Conservation (phyloP, 2,329 filamentous ascomycete species). For the Epichloe hybrida region DNA sequence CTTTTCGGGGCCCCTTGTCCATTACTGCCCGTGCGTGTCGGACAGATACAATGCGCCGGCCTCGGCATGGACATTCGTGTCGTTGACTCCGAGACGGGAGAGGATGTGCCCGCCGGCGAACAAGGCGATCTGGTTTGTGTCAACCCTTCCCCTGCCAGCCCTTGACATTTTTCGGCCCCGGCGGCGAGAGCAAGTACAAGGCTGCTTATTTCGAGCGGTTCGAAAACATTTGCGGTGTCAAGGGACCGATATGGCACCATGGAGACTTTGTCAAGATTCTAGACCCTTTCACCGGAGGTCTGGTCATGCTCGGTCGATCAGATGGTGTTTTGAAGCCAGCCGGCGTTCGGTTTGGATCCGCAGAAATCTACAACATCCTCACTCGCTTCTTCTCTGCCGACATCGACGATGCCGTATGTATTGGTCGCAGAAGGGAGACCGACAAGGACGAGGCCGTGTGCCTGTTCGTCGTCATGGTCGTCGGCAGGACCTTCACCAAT, state of each 20-base stretch:
- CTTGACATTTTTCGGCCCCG: slow-evolving; percentile 68
- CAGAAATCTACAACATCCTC: slow-evolving; percentile 94
- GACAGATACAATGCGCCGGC: slow-evolving; percentile 65
- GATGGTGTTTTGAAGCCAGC: slow-evolving; percentile 89
- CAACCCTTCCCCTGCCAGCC: slow-evolving; percentile 84
- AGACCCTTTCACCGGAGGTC: slow-evolving; percentile 57
- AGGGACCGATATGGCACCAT: slow-evolving; percentile 66
- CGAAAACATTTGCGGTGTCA: slow-evolving; percentile 25
- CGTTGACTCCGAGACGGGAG: slow-evolving; percentile 43
- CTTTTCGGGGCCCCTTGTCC: slow-evolving; percentile 81
- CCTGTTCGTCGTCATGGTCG: slow-evolving; percentile 69
- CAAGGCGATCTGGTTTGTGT: slow-evolving; percentile 83
- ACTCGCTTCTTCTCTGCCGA: slow-evolving; percentile 67
- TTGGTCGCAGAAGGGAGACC: slow-evolving; percentile 57
- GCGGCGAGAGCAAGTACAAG: slow-evolving; percentile 56
- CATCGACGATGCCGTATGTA: slow-evolving; percentile 75
- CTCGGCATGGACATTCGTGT: slow-evolving; percentile 65
- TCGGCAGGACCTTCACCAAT: slow-evolving; percentile 40
- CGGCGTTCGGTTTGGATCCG: slow-evolving; percentile 82
- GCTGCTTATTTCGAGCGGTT: slow-evolving; percentile 84
- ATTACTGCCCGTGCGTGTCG: slow-evolving; percentile 55
- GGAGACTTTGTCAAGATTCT: slow-evolving; percentile 70
- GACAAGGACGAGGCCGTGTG: slow-evolving; percentile 80
- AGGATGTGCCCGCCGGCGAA: slow-evolving; percentile 43
- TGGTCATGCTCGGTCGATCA: slow-evolving; percentile 83